Conservation (phyloP, 2,329 filamentous ascomycete species). For the Botryotinia globosa region DNA sequence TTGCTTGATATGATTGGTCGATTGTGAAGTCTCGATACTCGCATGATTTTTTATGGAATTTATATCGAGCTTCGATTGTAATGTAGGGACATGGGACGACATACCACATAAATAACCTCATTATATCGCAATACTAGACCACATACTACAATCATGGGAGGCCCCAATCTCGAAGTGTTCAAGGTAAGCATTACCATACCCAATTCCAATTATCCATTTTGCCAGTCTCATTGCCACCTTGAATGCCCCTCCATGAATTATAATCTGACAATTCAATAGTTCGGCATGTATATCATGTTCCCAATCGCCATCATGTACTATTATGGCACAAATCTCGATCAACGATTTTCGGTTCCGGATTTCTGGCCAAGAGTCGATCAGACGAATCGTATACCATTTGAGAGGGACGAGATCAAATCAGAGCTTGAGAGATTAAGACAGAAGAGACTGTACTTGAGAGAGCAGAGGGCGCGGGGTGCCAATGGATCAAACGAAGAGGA, state of each 20-base stretch:
- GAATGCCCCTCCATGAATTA: conserved; percentile 24
- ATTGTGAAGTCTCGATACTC: neutral
- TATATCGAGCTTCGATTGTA: neutral
- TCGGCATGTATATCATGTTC: conserved; percentile 98
- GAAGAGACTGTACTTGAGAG: conserved; percentile 38
- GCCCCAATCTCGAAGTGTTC: conserved; percentile 90
- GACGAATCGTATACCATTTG: conserved; percentile 72
- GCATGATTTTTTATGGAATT: conserved; percentile 6
- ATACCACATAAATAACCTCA: neutral
- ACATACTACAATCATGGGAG: conserved; percentile 57
- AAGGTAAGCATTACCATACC: conserved; percentile 58
- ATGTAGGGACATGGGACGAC: neutral
- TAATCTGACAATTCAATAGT: conserved; percentile 52
- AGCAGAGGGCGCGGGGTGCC: conserved; percentile 37
- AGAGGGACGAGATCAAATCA: conserved; percentile 76
- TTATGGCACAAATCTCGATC: conserved; percentile 96
- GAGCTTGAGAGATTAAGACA: conserved; percentile 49
- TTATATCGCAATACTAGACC: neutral
- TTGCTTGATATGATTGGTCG: conserved; percentile 9
- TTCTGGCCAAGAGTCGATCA: conserved; percentile 90
- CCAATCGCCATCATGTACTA: conserved; percentile 99
- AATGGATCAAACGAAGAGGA: conserved; percentile 10
- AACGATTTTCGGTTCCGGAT: conserved; percentile 79
- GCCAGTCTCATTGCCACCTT: conserved; percentile 8
- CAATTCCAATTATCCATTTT: conserved; percentile 9